phyloP scores from a whole-genome alignment of 208 protist genomes.

The Trypanosoma lewisi region DNA sequence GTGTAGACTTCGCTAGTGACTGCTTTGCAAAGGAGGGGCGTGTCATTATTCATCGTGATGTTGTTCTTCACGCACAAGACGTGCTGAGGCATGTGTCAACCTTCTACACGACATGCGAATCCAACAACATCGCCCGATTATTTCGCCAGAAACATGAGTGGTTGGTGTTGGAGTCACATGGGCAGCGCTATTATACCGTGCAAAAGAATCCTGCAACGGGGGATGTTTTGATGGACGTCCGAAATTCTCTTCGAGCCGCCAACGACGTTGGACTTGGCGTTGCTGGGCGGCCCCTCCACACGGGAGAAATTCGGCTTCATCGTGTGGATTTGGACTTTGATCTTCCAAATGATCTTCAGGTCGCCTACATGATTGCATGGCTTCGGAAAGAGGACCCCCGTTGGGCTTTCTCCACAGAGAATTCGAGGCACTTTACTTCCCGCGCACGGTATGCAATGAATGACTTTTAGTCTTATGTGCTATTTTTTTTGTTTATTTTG shows the following conservation, averaged over 20 bases:
- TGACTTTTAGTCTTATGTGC: constrained; percentile 72
- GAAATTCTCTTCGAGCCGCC: constrained; percentile 72
- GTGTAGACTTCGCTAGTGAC: constrained; percentile 83
- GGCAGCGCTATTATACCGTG: constrained; percentile 73
- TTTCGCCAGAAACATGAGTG: constrained; percentile 90
- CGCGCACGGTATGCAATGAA: constrained; percentile 79
- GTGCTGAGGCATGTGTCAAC: constrained; percentile 85
- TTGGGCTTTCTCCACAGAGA: constrained; percentile 90
- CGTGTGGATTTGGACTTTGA: constrained; percentile 89
- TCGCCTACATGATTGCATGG: constrained; percentile 92
- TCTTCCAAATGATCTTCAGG: constrained; percentile 74
- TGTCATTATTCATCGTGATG: constrained; percentile 84
- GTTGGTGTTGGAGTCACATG: constrained; percentile 84
- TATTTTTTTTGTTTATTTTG: too few species aligned
- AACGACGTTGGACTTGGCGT: constrained; percentile 83
- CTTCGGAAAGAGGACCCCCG: constrained; percentile 90
- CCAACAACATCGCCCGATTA: constrained; percentile 58
- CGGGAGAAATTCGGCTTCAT: constrained; percentile 79
- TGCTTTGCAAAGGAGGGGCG: constrained; percentile 75
- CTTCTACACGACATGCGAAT: constrained; percentile 80
- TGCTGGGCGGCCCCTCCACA: constrained; percentile 72
- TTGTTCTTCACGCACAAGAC: constrained; percentile 77
- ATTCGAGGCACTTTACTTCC: constrained; percentile 84
- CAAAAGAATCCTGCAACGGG: constrained; percentile 86
- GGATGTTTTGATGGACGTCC: constrained; percentile 82